Evolutionary conservation across 2,329 filamentous ascomycete genomes (phyloP).

Genomic region (Colletotrichum kahawae): DNA sequence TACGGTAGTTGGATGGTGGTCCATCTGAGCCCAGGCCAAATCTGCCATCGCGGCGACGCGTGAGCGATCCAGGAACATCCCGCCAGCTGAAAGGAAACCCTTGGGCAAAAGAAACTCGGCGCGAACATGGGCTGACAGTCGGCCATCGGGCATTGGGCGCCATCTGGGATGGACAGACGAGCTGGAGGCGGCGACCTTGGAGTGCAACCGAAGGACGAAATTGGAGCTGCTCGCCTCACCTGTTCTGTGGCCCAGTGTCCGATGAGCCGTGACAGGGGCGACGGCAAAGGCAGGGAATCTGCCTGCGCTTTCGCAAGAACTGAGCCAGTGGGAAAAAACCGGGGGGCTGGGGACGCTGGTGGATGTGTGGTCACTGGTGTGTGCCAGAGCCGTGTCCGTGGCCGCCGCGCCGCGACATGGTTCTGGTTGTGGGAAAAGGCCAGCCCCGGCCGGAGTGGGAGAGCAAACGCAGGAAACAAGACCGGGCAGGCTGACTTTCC

Average conservation of each 20-base stretch:
- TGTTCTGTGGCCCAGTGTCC: neutral
- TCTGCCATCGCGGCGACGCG: neutral
- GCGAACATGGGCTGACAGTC: slow-evolving; percentile 4
- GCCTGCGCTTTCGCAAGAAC: slow-evolving; percentile 1
- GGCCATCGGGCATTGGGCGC: neutral
- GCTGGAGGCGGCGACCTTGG: neutral
- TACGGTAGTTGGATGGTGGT: neutral
- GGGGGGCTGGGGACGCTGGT: slow-evolving; percentile 12
- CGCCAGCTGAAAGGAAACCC: neutral
- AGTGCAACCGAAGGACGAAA: neutral
- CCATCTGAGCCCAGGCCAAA: neutral
- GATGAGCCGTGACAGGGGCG: slow-evolving; percentile 10
- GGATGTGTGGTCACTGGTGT: neutral
- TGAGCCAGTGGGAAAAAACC: slow-evolving; percentile 1
- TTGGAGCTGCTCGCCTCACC: slow-evolving; percentile 11
- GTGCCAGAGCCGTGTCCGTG: neutral
- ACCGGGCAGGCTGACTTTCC: neutral
- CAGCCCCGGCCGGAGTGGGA: neutral
- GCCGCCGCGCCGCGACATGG: neutral
- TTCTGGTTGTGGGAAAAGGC: neutral
- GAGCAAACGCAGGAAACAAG: neutral
- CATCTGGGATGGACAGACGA: neutral
- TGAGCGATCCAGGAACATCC: slow-evolving; percentile 8
- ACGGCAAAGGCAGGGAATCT: neutral
- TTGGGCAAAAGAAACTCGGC: neutral